Evolutionary conservation across 164 flowering plant genomes (phyloP), one percentile per base, ranked within the genome.

Genomic region (Houttuynia cordata): DNA sequence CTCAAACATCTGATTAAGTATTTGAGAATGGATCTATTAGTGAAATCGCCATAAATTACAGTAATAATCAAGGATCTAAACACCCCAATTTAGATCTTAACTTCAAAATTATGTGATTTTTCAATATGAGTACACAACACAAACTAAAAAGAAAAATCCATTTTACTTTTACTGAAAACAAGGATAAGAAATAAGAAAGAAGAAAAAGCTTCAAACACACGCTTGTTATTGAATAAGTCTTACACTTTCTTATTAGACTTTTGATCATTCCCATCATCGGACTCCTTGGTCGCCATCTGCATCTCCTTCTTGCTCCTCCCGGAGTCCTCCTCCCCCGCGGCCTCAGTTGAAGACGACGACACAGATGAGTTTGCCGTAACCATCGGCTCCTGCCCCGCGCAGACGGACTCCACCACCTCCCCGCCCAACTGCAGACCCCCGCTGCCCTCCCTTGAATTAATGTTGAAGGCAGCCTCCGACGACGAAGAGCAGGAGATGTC

Each of bases 301-400:
- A n/a, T 25, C 13, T 75, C 76, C 53, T 73, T 75, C 76, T 73
- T 78, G 24, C 62, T 72, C 64, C 70, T 74, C 24, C 65, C 64
- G 0, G 77, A 73, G 53, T 75, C 78, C 30, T 77, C 85, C 20
- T 71, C 81, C 12, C 54, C 49, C 0, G 73, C 83, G 0, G 82
- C 83, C 68, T 81, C 89, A 3, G 68, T 70, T 1, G 87, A 83
- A 1, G 83, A 75, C 7, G 80, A 81, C n/a, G 89, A 82, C 37
- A 79, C 70, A 15, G 84, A 79, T 50, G 89, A 83, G 68, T 77
- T 81, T 0, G 80, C 81, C 0, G 83, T 78, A 2, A 58, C 78
- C 14, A 42, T 42, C 77, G 73, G 19, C 53, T 64, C 7, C 73
- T 69, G 21, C 53, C 61, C 18, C 23, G 3, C 0, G 34, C 34